Base-by-base conservation (phyloP, 768 basidiomycete genomes). In the Calocybe indica region DNA sequence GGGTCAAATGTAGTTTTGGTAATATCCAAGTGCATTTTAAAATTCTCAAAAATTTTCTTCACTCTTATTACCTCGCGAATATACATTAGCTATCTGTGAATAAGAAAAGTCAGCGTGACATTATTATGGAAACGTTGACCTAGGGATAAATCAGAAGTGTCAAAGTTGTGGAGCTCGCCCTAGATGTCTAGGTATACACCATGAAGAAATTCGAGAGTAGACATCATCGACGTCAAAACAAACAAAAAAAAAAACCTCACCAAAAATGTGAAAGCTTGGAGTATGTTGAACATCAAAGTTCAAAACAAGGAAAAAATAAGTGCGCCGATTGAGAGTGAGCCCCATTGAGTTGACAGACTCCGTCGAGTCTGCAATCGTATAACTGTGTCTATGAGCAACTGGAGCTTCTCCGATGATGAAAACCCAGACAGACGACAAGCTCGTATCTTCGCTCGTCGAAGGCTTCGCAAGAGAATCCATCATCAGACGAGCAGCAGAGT, bases 361-460 rank as follows among this genome's bases (percentile, higher is more conserved):
- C 49, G 48, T 53, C 56, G 59, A 49, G 63, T 70, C 74, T 52
- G 76, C 82, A 80, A 88, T 82, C 87, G 87, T 79, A 89, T 89
- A 78, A 86, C 87, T 89, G 62, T 88, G 68, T 74, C 82, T 83
- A 89, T 85, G 87, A 89, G 86, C 75, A 89, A 87, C 79, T 65
- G 60, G 51, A 67, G 74, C 73, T 63, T 63, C 54, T 58, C 62
- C 60, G 63, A 68, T 58, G 40, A 52, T 51, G 52, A 43, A 52
- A 62, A 64, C 62, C 62, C 67, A 75, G 68, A 77, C 71, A 77
- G 61, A 68, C 67, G 66, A 58, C 59, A 63, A 62, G 79, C 87
- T 89, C 87, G 60, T 87, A 80, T 89, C 87, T 88, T 88, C 71
- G 84, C 83, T 68, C 64, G 63, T 63, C 58, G 63, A 67, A 58